A percentile compares a stretch with the other conserved stretches of the same genome.
phyloP scores from a whole-genome alignment of 148 eudicot genomes.

The Talinum fruticosum region DNA sequence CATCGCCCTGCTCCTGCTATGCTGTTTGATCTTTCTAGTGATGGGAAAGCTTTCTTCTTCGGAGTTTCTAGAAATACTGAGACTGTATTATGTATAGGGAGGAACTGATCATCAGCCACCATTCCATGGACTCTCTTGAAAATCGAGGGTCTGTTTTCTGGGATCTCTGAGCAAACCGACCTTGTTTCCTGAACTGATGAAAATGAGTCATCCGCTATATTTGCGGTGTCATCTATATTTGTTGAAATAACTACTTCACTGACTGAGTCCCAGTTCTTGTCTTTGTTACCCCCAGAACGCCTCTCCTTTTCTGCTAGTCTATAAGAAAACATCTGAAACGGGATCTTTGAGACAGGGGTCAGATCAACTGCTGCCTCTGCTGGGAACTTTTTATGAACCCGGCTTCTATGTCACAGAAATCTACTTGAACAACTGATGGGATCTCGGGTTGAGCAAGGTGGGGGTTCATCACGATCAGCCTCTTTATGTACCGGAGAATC shows the following conservation, averaged over 20 bases:
- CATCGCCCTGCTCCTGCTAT: slow-evolving; percentile 4
- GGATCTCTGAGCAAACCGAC: slow-evolving; percentile 56
- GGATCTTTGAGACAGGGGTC: slow-evolving; percentile 43
- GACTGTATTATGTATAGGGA: slow-evolving; percentile 3
- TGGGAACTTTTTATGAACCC: slow-evolving; percentile 37
- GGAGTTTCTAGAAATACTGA: slow-evolving; percentile 11
- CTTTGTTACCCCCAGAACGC: slow-evolving; percentile 27
- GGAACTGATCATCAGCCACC: slow-evolving; percentile 18
- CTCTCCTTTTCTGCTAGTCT: slow-evolving; percentile 53
- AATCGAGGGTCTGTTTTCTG: slow-evolving; percentile 30
- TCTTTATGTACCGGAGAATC: slow-evolving; percentile 50
- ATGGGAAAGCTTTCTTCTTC: slow-evolving; percentile 20
- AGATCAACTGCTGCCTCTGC: slow-evolving; percentile 16
- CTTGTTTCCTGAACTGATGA: slow-evolving; percentile 44
- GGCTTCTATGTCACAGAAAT: slow-evolving; percentile 55
- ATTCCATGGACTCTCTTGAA: slow-evolving; percentile 17
- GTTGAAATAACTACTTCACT: slow-evolving; percentile 31
- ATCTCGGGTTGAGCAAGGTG: slow-evolving; percentile 46
- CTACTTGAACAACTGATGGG: slow-evolving; percentile 43
- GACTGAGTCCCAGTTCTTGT: slow-evolving; percentile 51
- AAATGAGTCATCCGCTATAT: slow-evolving; percentile 31
- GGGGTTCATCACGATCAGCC: slow-evolving; percentile 50
- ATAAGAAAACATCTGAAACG: slow-evolving; percentile 57
- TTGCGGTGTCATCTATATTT: slow-evolving; percentile 34
- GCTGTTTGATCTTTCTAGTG: slow-evolving; percentile 12